phyloP scores from a whole-genome alignment of 805 yeast species.

The Dipodascus geniculatus region DNA sequence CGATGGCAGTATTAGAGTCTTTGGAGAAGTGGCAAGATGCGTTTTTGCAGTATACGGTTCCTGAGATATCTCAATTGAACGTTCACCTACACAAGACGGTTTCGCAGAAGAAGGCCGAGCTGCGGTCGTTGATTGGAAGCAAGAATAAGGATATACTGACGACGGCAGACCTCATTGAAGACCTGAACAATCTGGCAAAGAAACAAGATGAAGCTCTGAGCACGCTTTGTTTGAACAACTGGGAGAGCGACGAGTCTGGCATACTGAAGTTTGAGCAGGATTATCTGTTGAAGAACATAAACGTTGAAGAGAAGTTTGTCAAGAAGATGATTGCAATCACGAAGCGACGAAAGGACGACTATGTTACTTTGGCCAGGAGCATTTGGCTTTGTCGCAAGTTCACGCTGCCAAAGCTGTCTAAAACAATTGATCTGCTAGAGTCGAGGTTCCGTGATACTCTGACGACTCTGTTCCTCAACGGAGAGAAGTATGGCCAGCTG shows the following conservation, averaged over 20 bases:
- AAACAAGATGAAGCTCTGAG: conserved; percentile 9
- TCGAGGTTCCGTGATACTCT: background rate
- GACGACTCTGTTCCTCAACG: background rate
- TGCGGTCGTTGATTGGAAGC: conserved; percentile 16
- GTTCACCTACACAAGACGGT: conserved; percentile 7
- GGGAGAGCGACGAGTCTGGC: conserved; percentile 7
- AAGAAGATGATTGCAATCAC: background rate
- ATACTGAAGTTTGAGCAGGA: conserved; percentile 1
- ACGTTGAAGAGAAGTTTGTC: background rate
- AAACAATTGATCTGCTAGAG: background rate
- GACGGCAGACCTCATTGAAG: conserved; percentile 15
- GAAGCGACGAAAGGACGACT: background rate
- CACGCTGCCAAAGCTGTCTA: background rate
- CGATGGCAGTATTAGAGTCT: background rate
- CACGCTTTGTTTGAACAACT: conserved; percentile 7
- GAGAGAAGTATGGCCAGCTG: background rate
- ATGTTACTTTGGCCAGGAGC: background rate
- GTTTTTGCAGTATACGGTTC: conserved; percentile 10
- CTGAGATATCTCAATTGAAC: conserved; percentile 12
- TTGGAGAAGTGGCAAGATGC: conserved; percentile 12
- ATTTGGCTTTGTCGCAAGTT: background rate
- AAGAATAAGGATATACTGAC: conserved; percentile 14
- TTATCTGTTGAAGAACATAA: background rate
- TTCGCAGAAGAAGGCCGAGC: conserved; percentile 11
- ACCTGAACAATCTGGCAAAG: conserved; percentile 9